These are phyloP conservation scores for Aurifilum marmelostoma DNA, from an alignment of 2,329 filamentous ascomycete species.

Conservation along the genomic window DNA sequence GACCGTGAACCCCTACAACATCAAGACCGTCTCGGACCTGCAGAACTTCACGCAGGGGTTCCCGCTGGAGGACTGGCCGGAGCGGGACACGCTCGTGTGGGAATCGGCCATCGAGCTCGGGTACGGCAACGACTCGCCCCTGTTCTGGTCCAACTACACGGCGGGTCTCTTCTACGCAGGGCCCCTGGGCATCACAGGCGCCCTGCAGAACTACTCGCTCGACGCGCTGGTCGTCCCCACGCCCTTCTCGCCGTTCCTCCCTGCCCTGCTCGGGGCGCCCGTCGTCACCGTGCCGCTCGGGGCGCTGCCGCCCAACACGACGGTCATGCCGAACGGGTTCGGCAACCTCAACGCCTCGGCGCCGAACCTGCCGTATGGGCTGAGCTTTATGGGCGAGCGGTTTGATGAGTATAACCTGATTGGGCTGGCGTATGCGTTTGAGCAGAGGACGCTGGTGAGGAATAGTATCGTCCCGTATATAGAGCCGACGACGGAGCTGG, in stretches of 20 bases:
- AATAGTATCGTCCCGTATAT: slow-evolving; percentile 36
- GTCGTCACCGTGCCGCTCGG: slow-evolving; percentile 25
- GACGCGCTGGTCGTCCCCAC: slow-evolving; percentile 27
- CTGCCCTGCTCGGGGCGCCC: slow-evolving; percentile 24
- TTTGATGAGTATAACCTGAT: slow-evolving; percentile 66
- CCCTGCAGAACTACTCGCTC: slow-evolving; percentile 22
- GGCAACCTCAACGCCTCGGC: slow-evolving; percentile 20
- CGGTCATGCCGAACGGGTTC: slow-evolving; percentile 10
- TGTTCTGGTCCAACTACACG: slow-evolving; percentile 63
- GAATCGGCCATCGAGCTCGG: slow-evolving; percentile 56
- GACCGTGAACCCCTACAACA: slow-evolving; percentile 59
- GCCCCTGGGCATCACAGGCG: slow-evolving; percentile 61
- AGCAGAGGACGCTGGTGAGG: slow-evolving; percentile 55
- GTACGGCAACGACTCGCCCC: slow-evolving; percentile 56
- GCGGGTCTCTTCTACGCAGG: slow-evolving; percentile 57
- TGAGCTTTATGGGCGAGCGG: slow-evolving; percentile 62
- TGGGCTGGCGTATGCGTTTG: slow-evolving; percentile 69
- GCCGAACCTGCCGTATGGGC: slow-evolving; percentile 49
- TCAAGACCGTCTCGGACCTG: slow-evolving; percentile 55
- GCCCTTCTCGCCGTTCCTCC: slow-evolving; percentile 15
- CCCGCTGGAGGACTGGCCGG: slow-evolving; percentile 58
- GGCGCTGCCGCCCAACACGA: slow-evolving; percentile 2
- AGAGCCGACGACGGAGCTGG: slow-evolving; percentile 39
- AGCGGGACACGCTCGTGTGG: slow-evolving; percentile 60
- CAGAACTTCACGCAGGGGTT: slow-evolving; percentile 58